Conservation (phyloP, 257 asterid species). For the Petunia secreta region DNA sequence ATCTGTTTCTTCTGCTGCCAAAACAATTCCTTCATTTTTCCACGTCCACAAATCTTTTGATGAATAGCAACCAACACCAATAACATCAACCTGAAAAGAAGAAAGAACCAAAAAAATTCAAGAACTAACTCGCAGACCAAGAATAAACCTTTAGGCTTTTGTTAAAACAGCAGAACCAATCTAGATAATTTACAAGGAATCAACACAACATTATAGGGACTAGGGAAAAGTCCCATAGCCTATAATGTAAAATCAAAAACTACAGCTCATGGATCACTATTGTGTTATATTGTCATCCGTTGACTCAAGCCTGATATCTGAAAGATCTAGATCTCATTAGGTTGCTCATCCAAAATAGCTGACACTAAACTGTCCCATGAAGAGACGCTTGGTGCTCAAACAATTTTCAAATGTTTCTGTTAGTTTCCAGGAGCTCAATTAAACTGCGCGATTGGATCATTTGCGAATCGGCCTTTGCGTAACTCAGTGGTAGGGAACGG, state of each 20-base stretch:
- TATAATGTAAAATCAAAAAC: background rate
- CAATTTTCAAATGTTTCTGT: background rate
- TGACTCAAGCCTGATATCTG: background rate
- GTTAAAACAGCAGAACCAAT: background rate
- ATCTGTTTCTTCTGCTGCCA: constrained; percentile 67
- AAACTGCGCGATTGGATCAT: background rate
- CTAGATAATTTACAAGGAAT: constrained; percentile 1
- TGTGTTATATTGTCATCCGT: background rate
- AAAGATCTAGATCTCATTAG: background rate
- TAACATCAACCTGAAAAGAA: constrained; percentile 79
- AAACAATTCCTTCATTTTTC: constrained; percentile 93
- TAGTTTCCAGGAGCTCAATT: background rate
- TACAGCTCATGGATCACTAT: background rate
- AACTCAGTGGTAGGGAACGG: background rate
- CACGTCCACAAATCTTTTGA: constrained; percentile 94
- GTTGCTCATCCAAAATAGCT: background rate
- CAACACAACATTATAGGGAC: background rate
- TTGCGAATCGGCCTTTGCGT: background rate
- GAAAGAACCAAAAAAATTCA: background rate
- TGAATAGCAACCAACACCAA: constrained; percentile 96
- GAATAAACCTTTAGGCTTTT: background rate
- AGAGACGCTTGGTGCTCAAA: constrained; percentile 1
- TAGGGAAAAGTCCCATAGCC: background rate
- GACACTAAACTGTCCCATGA: constrained; percentile 1
- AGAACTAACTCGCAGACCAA: background rate